Evolutionary conservation across 2,329 filamentous ascomycete species (phyloP).

Genomic region (Sarocladiaceae sp.): DNA sequence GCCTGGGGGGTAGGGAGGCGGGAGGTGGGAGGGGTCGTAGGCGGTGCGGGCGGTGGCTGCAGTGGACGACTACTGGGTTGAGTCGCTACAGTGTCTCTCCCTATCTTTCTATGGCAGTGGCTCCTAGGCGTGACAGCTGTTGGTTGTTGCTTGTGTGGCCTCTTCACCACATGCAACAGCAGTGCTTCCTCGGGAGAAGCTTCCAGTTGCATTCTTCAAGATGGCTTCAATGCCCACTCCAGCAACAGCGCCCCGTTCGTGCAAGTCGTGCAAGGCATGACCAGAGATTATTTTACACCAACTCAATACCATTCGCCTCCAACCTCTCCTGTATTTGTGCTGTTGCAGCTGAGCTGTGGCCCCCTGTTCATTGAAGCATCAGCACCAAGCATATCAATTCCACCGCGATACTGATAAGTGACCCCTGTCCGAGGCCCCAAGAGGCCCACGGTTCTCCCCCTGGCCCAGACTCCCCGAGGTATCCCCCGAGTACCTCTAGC

Average conservation of each 20-base stretch:
- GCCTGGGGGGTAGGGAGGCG: neutral
- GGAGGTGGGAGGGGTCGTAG: neutral
- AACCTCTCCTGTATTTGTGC: too few relatives aligned
- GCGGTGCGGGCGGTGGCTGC: neutral
- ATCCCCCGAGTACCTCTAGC: neutral
- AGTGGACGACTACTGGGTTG: neutral
- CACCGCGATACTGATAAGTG: constrained; percentile 2
- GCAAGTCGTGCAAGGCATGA: too few relatives aligned
- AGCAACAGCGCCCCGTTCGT: too few relatives aligned
- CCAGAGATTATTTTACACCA: too few relatives aligned
- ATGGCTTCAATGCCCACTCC: neutral
- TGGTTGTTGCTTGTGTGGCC: neutral
- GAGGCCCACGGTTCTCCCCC: neutral
- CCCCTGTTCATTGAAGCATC: neutral
- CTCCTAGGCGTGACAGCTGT: neutral
- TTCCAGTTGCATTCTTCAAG: neutral
- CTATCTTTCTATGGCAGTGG: neutral
- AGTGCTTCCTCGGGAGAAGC: neutral
- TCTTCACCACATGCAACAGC: neutral
- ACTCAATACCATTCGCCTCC: neutral
- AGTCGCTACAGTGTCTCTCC: neutral
- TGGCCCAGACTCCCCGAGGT: constrained; percentile 1
- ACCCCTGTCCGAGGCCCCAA: neutral
- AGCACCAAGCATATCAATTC: neutral
- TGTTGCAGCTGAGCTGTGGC: neutral